phyloP scores from a whole-genome alignment of 768 basidiomycete species.

The Ephemerocybe angulata region DNA sequence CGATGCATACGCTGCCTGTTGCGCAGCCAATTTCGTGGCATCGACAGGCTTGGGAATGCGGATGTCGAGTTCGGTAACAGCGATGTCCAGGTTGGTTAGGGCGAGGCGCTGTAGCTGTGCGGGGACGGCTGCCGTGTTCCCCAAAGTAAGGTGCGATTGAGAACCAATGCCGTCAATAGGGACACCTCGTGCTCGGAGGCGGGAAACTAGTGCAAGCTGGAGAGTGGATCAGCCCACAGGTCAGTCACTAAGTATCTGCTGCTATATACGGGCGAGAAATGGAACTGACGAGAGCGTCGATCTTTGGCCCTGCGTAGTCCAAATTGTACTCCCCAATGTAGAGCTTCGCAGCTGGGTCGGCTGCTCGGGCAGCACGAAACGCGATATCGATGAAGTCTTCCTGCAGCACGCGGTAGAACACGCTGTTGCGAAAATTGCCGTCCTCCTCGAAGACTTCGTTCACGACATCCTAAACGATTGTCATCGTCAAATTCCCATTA shows the following conservation, averaged over 20 bases:
- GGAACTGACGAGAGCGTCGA: background rate
- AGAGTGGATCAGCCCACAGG: background rate
- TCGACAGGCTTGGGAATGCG: conserved; percentile 55
- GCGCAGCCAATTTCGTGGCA: conserved; percentile 33
- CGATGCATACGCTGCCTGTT: conserved; percentile 53
- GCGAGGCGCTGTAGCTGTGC: conserved; percentile 50
- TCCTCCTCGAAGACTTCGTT: conserved; percentile 44
- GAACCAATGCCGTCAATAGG: conserved; percentile 64
- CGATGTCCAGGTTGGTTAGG: conserved; percentile 61
- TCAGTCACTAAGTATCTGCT: no score
- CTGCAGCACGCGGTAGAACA: conserved; percentile 40
- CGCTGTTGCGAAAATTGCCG: conserved; percentile 33
- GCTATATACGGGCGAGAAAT: no score
- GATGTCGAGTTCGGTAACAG: conserved; percentile 67
- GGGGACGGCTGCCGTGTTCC: conserved; percentile 47
- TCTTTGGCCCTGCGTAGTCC: conserved; percentile 26
- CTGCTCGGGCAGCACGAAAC: conserved; percentile 40
- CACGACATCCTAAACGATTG: conserved; percentile 9
- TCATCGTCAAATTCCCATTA: conserved; percentile 14
- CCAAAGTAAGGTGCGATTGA: conserved; percentile 58
- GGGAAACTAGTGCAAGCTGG: conserved; percentile 41
- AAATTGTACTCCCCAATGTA: conserved; percentile 49
- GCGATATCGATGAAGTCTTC: conserved; percentile 41
- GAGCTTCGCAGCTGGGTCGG: conserved; percentile 39
- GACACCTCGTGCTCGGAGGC: conserved; percentile 42